Conservation (phyloP, 495 filamentous ascomycete genomes). For the Cercophora scortea region DNA sequence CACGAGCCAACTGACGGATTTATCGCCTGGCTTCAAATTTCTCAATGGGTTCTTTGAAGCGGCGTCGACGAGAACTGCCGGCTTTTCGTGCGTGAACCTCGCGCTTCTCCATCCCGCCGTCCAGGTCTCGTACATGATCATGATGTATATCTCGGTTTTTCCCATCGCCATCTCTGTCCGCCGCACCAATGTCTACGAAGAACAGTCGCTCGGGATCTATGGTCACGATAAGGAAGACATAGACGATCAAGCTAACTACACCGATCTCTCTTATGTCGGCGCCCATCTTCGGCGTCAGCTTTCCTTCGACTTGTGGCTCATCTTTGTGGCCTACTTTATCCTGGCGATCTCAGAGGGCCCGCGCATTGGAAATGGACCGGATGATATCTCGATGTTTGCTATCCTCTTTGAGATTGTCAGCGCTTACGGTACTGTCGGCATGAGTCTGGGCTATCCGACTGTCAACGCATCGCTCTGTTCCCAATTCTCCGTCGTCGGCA, state of each 20-base stretch:
- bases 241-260: constrained; percentile 37
- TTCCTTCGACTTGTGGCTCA: constrained; percentile 91
- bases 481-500: constrained; percentile 73
- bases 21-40: constrained; percentile 54
- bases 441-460: constrained; percentile 72
- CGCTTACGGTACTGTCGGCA: constrained; percentile 90
- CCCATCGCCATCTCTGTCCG: constrained; percentile 92
- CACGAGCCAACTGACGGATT: background rate
- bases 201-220: constrained; percentile 84
- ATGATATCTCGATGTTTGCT: constrained; percentile 74
- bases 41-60: constrained; percentile 86
- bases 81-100: constrained; percentile 73
- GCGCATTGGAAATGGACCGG: constrained; percentile 31
- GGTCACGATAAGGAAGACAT: constrained; percentile 29
- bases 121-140: constrained; percentile 90
- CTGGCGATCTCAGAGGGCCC: constrained; percentile 75
- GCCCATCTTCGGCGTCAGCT: constrained; percentile 84
- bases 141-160: constrained; percentile 99
- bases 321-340: constrained; percentile 82
- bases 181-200: constrained; percentile 94
- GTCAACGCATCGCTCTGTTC: constrained; percentile 71
- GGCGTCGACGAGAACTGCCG: constrained; percentile 76
- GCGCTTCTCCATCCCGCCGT: constrained; percentile 77
- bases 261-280: constrained; percentile 71
- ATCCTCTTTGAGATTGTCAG: constrained; percentile 87